Evolutionary conservation across 495 filamentous ascomycete species (phyloP), one percentile per base, ranked within the genome.

Genomic region (Podospora appendiculata): DNA sequence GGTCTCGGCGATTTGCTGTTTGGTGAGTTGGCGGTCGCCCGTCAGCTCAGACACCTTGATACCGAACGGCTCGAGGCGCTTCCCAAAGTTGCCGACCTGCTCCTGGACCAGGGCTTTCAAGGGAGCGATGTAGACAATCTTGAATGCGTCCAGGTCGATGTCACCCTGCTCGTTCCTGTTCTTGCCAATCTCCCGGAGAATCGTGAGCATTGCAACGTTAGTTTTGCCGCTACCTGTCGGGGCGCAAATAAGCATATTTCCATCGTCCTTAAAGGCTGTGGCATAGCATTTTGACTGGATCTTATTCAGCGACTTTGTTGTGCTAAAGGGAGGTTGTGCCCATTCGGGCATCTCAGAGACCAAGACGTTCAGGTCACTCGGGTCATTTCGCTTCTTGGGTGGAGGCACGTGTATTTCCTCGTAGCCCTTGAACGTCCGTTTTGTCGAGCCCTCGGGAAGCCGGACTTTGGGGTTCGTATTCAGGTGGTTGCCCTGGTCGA

Each of bases 171-270:
- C 74, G 59, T 97, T 88, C 42, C 90, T 82, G 66, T 97, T 83
- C 72, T 97, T 97, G 17, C 93, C 94, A 58, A 99, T 93, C 66
- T 99, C 93, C 41, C 94, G 86, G 9, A 97, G 79, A 50, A 99
- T 95, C 6, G 90, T 82, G 39, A 99, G 79, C 94, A 99, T 96
- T 32, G 91, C 93, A 54, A 99, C 93, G 63, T 99, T 99, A 10
- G 93, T 99, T 72, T 99, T 99, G 61, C 93, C 93, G 61, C 90
- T 95, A 51, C 93, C 93, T 14, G 93, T 99, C 0, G 93, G 93
- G 5, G 93, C 93, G 70, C 93, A 99, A 58, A 99, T 84, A 14
- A 99, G 84, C 84, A 97, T 87, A 65, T 99, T 99, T 1, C 88
- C 90, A 71, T 99, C 93, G 53, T 95, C 88, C 45, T 89, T 79